Conservation (phyloP, 2,329 filamentous ascomycete genomes). For the Botryotinia narcissicola region DNA sequence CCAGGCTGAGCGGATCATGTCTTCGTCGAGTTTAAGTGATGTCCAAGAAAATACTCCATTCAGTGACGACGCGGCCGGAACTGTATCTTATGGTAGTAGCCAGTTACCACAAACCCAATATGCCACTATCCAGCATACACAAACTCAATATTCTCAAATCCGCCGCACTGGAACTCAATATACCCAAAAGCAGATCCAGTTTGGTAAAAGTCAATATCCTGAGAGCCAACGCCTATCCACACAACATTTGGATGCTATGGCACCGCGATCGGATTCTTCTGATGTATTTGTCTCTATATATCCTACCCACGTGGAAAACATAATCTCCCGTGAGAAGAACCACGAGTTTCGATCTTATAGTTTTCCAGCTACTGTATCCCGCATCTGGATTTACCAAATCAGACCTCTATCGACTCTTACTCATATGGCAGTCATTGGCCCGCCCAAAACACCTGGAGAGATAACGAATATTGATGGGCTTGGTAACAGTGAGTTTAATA, state of each 20-base stretch:
- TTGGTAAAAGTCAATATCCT: constrained; percentile 30
- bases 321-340: constrained; percentile 50
- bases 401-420: constrained; percentile 48
- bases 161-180: neutral
- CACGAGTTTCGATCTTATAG: constrained; percentile 57
- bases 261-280: constrained; percentile 49
- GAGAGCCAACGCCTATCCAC: constrained; percentile 54
- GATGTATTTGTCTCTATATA: constrained; percentile 55
- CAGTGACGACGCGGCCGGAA: constrained; percentile 17
- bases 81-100: neutral
- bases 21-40: constrained; percentile 8
- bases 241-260: constrained; percentile 48
- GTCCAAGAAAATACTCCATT: neutral
- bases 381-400: constrained; percentile 62
- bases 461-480: constrained; percentile 46
- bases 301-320: constrained; percentile 46
- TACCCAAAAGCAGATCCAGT: constrained; percentile 3
- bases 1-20: constrained; percentile 24
- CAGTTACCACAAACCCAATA: constrained; percentile 24
- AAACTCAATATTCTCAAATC: neutral
- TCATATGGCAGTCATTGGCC: constrained; percentile 58
- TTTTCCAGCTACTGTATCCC: constrained; percentile 52
- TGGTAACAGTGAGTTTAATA: constrained; percentile 49
- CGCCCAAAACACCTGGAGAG: constrained; percentile 48
- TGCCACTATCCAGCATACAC: neutral